Evolutionary conservation across 345 rosid species (phyloP).

Genomic region (Viola odorata): DNA sequence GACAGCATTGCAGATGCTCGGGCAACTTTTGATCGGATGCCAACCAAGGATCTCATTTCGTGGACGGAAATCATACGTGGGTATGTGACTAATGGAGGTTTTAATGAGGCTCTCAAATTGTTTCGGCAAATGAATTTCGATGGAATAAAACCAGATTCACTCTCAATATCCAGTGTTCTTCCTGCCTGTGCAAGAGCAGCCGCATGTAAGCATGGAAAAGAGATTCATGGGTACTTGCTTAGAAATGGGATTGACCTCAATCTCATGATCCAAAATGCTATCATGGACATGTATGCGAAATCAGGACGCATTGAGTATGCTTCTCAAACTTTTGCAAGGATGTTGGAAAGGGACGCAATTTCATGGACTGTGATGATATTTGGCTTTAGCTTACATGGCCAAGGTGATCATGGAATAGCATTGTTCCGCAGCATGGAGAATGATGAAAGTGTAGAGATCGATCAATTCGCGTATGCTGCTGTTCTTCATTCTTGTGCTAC

Average conservation of each 20-base stretch:
- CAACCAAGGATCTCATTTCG: slow-evolving; percentile 39
- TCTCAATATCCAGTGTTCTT: slow-evolving; percentile 32
- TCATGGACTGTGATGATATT: slow-evolving; percentile 52
- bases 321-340: slow-evolving; percentile 25
- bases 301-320: slow-evolving; percentile 39
- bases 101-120: slow-evolving; percentile 43
- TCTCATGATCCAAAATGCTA: slow-evolving; percentile 35
- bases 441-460: slow-evolving; percentile 23
- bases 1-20: slow-evolving; percentile 29
- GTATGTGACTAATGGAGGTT: slow-evolving; percentile 40
- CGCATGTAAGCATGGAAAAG: slow-evolving; percentile 43
- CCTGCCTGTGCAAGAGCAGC: slow-evolving; percentile 51
- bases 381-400: slow-evolving; percentile 45
- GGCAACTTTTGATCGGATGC: slow-evolving; percentile 34
- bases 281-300: slow-evolving; percentile 49
- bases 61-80: slow-evolving; percentile 42
- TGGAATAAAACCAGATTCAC: slow-evolving; percentile 33
- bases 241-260: slow-evolving; percentile 32
- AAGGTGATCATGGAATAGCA: slow-evolving; percentile 37
- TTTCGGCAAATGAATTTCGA: slow-evolving; percentile 34
- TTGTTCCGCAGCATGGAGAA: slow-evolving; percentile 34
- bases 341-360: slow-evolving; percentile 33
- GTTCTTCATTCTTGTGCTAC: slow-evolving; percentile 44
- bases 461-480: slow-evolving; percentile 31
- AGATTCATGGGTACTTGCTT: slow-evolving; percentile 43